These are phyloP conservation scores for Tremella fuciformis DNA, from an alignment of 768 basidiomycete genomes.

Conservation along the genomic window DNA sequence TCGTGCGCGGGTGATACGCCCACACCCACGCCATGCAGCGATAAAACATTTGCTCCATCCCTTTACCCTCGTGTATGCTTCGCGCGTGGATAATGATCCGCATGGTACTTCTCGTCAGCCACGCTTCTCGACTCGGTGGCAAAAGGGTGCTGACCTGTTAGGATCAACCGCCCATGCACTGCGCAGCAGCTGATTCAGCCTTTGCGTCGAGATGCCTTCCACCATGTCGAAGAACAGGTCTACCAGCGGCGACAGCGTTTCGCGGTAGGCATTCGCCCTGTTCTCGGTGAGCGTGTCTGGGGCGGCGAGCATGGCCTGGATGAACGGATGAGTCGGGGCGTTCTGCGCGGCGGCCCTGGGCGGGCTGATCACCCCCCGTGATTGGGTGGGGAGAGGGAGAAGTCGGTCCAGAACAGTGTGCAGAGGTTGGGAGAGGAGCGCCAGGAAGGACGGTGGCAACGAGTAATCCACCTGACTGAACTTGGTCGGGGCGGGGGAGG, in stretches of 20 bases:
- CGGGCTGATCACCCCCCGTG: no score
- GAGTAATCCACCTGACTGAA: no score
- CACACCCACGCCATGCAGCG: constrained; percentile 65
- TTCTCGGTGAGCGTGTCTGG: constrained; percentile 26
- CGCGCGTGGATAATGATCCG: constrained; percentile 66
- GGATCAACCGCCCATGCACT: no score
- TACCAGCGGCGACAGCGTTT: constrained; percentile 21
- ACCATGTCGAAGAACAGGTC: constrained; percentile 28
- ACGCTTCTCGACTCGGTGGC: neutral
- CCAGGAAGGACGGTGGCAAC: constrained; percentile 9
- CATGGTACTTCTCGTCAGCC: constrained; percentile 55
- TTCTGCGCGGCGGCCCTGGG: neutral
- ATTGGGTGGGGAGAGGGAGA: no score
- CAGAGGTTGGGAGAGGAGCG: constrained; percentile 5
- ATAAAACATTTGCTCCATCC: constrained; percentile 64
- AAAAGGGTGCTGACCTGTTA: neutral
- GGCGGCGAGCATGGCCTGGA: constrained; percentile 16
- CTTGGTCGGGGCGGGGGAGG: neutral
- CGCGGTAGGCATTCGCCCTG: constrained; percentile 15
- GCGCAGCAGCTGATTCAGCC: constrained; percentile 1
- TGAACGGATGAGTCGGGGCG: constrained; percentile 12
- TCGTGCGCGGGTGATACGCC: constrained; percentile 66
- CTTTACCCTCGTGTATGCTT: constrained; percentile 66
- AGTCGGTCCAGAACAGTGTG: neutral
- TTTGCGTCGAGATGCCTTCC: constrained; percentile 7